These are phyloP conservation scores for Penicillium nordicum DNA, from an alignment of 2,329 filamentous ascomycete species.

Conservation along the genomic window DNA sequence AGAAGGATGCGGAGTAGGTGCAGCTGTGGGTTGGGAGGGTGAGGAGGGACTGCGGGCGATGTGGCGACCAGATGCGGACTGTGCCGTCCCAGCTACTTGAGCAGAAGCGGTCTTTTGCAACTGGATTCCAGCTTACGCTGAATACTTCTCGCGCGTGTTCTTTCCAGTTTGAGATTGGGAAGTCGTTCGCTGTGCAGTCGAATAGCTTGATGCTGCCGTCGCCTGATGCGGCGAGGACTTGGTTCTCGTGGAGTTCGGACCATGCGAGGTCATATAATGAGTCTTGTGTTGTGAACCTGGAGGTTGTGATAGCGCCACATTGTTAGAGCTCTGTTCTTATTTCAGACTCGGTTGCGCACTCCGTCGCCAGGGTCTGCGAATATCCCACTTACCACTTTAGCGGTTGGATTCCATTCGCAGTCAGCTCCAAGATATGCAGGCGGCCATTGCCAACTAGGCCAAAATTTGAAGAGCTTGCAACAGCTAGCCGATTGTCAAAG, in stretches of 20 bases:
- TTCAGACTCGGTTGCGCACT: background rate
- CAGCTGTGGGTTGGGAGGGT: constrained; percentile 90
- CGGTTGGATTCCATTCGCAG: constrained; percentile 75
- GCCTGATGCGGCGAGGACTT: constrained; percentile 81
- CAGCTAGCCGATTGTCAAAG: constrained; percentile 90
- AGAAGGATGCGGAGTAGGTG: constrained; percentile 90
- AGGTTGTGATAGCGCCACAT: constrained; percentile 3
- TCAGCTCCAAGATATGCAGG: constrained; percentile 78
- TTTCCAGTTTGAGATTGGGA: constrained; percentile 86
- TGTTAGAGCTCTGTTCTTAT: background rate
- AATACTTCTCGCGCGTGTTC: constrained; percentile 94
- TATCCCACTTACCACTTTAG: constrained; percentile 65
- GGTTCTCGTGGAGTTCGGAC: constrained; percentile 96
- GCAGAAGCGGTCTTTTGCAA: constrained; percentile 85
- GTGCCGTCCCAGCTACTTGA: constrained; percentile 96
- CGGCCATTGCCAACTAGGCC: constrained; percentile 95
- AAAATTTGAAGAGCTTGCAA: constrained; percentile 89
- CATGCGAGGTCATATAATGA: constrained; percentile 91
- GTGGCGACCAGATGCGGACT: constrained; percentile 91
- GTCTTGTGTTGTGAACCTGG: constrained; percentile 92
- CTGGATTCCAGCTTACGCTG: constrained; percentile 85
- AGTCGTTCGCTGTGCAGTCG: constrained; percentile 75
- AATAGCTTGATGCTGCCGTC: constrained; percentile 95
- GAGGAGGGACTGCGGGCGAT: constrained; percentile 67
- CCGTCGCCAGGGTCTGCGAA: background rate